These are phyloP conservation scores for Sequoiadendron giganteum DNA, from an alignment of 75 land plant species.

Conservation along the genomic window DNA sequence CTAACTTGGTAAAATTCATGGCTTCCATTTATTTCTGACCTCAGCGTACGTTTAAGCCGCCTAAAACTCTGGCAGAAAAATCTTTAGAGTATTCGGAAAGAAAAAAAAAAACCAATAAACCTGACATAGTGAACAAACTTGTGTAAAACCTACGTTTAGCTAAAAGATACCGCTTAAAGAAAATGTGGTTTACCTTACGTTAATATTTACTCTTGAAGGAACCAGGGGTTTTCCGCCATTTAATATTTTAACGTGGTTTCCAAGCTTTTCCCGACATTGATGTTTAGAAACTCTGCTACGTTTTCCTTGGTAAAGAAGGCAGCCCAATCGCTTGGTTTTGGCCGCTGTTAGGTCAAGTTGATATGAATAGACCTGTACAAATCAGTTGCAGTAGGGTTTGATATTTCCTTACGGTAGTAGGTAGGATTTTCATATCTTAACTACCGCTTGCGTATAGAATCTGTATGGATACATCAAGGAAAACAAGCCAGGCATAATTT, in stretches of 20 bases:
- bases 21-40: neutral
- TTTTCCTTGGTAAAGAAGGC: neutral
- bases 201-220: no score
- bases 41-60: neutral
- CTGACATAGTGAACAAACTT: neutral
- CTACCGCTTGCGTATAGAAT: neutral
- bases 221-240: neutral
- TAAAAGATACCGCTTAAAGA: neutral
- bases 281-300: neutral
- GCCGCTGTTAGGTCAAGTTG: neutral
- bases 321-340: neutral
- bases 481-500: neutral
- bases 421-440: neutral
- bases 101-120: neutral
- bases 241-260: neutral
- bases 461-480: neutral
- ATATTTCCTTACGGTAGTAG: neutral
- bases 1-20: neutral
- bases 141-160: neutral
- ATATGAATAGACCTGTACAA: neutral
- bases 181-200: neutral
- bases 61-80: neutral
- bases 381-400: neutral
- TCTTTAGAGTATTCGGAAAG: neutral
- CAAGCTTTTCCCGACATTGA: neutral